Conservation (phyloP, 345 rosid species). For the Ricinus communis region DNA sequence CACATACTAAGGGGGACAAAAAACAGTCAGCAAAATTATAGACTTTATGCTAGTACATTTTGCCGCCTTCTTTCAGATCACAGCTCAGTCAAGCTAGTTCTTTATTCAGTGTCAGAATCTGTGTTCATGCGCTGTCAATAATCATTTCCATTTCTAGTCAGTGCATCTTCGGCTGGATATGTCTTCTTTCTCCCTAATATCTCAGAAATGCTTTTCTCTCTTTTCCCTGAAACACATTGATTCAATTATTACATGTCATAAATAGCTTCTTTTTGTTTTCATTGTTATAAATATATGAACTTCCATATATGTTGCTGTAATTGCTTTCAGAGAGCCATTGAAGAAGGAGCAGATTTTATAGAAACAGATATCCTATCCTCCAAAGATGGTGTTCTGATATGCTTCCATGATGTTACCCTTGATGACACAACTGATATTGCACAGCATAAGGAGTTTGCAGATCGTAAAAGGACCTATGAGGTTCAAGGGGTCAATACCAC, state of each 20-base stretch:
- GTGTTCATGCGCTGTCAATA: neutral
- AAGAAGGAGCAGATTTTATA: constrained; percentile 93
- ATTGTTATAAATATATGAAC: neutral
- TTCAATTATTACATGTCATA: no score
- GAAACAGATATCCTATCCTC: constrained; percentile 79
- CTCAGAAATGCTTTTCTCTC: neutral
- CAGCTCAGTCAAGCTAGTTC: neutral
- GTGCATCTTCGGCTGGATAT: neutral
- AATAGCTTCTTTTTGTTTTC: neutral
- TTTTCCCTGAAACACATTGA: no score
- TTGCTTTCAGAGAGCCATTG: constrained; percentile 75
- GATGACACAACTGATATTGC: constrained; percentile 75
- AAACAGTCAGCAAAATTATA: no score
- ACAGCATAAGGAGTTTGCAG: constrained; percentile 69
- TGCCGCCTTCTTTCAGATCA: no score
- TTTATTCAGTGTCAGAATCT: neutral
- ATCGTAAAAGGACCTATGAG: constrained; percentile 77
- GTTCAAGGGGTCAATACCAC: constrained; percentile 75
- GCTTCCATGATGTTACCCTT: constrained; percentile 77
- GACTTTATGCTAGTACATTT: no score
- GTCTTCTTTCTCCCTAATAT: neutral
- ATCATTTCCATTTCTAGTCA: neutral
- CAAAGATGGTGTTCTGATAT: constrained; percentile 82
- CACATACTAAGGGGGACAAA: no score
- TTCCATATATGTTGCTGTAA: neutral